phyloP scores from a whole-genome alignment of 176 grass and related monocot species.

The Microstegium vimineum region DNA sequence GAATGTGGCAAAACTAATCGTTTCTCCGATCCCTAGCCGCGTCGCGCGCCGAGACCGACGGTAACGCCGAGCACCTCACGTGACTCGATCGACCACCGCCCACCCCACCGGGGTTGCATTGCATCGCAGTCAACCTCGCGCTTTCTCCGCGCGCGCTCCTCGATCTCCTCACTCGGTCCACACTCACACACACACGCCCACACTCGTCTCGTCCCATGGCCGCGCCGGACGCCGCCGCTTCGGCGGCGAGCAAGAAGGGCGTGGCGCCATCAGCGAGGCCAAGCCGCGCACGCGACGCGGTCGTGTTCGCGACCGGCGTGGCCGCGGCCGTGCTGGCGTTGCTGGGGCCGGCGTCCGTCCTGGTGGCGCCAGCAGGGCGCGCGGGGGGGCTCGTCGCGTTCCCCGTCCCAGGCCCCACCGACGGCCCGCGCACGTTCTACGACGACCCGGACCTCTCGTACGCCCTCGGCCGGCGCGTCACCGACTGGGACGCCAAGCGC shows the following conservation, averaged over 20 bases:
- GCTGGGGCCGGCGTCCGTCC: constrained; percentile 1
- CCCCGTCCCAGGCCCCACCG: not conserved
- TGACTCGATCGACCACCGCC: not conserved
- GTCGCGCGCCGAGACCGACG: not conserved
- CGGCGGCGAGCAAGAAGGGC: not conserved
- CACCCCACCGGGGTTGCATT: not conserved
- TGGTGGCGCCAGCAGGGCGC: no score
- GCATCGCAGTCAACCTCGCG: not conserved
- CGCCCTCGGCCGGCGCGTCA: constrained; percentile 30
- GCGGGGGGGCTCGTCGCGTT: constrained; percentile 14
- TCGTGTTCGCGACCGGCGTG: constrained; percentile 61
- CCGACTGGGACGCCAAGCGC: constrained; percentile 71
- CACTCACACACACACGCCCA: not conserved
- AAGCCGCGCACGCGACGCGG: constrained; percentile 19
- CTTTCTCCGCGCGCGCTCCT: not conserved
- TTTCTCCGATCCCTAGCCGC: not conserved
- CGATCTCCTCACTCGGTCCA: not conserved
- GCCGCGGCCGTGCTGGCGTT: constrained; percentile 40
- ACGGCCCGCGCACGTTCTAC: constrained; percentile 37
- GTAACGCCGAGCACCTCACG: not conserved
- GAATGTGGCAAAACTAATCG: not conserved
- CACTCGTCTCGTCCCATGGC: not conserved
- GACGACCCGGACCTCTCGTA: constrained; percentile 55
- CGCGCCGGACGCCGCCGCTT: constrained; percentile 8
- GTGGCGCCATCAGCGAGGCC: not conserved